These are phyloP conservation scores for Clavispora santaluciae DNA, from an alignment of 805 yeast genomes.

Conservation along the genomic window DNA sequence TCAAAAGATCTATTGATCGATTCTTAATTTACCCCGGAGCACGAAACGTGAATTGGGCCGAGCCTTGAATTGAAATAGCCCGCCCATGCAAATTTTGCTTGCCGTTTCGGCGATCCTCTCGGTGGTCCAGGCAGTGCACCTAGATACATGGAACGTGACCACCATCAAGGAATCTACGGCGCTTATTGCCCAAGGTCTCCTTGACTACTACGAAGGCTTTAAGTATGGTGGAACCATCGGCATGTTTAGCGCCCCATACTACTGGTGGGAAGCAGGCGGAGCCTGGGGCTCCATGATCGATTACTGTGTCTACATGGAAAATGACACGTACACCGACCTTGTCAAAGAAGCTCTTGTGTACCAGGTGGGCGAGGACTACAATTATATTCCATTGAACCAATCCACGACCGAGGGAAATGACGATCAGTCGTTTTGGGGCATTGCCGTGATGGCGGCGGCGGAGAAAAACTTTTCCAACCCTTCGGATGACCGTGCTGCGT, in stretches of 20 bases:
- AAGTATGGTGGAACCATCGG: slow-evolving; percentile 76
- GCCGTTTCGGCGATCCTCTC: slow-evolving; percentile 4
- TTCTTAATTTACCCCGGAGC: too few species aligned
- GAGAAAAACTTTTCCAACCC: slow-evolving; percentile 82
- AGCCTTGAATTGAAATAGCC: background rate
- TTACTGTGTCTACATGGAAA: slow-evolving; percentile 65
- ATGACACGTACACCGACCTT: slow-evolving; percentile 57
- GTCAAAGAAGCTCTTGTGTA: slow-evolving; percentile 60
- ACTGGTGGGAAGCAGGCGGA: slow-evolving; percentile 99
- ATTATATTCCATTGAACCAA: slow-evolving; percentile 85
- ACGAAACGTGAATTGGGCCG: background rate
- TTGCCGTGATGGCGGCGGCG: slow-evolving; percentile 88
- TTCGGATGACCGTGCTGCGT: slow-evolving; percentile 48
- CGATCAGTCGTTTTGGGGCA: slow-evolving; percentile 97
- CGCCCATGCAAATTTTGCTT: background rate
- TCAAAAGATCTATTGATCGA: too few species aligned
- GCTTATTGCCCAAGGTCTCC: slow-evolving; percentile 60
- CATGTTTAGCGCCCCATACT: slow-evolving; percentile 83
- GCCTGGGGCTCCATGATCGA: slow-evolving; percentile 88
- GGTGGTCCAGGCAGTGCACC: slow-evolving; percentile 18
- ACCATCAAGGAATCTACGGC: slow-evolving; percentile 55
- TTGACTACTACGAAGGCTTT: slow-evolving; percentile 76
- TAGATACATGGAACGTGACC: slow-evolving; percentile 36
- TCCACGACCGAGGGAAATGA: slow-evolving; percentile 94
- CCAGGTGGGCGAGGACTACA: slow-evolving; percentile 61